Base-by-base conservation (phyloP, 2,329 filamentous ascomycete genomes). In the Teratosphaeria nubilosa region DNA sequence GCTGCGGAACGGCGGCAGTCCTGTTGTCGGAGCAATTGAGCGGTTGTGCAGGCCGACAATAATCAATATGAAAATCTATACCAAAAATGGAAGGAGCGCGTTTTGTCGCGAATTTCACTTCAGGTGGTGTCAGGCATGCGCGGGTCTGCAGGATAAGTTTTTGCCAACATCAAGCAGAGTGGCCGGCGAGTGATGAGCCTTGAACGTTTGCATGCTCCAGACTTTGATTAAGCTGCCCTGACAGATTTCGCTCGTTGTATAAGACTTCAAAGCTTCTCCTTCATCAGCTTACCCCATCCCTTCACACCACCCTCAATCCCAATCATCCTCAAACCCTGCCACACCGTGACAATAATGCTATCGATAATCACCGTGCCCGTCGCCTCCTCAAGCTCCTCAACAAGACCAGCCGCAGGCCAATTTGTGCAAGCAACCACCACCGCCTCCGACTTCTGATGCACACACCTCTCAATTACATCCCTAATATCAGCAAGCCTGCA, bases 381-480 rank as follows among this genome's bases (percentile, higher is more conserved):
- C 55, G 68, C 66, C 20, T 37, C 51, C 59, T 73, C 70, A 57
- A 72, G 58, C 55, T 69, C 65, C 16, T 65, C 67, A 6, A 65
- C 68, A 9, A 68, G 63, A 37, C 58, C 57, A 22, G 68, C 67
- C 10, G 65, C 68, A 9, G 70, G 66, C 62, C 69, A 66, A 60
- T 73, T 72, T 13, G 70, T 73, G 54, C 70, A 70, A 13, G 68
- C 68, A 37, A 69, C 66, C 54, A 72, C 60, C 48, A 72, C 64
- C 24, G 68, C 65, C 37, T 72, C 62, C 31, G 65, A 66, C 54
- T 66, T 64, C 11, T 62, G 59, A 4, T 58, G 61, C 60, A 68
- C 62, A 13, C 66, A 66, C 14, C 59, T 61, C 30, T 62, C 56
- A 54, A 71, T 66, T 7, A 69, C 65, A 25, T 63, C 60, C 56